Conservation (phyloP, 768 basidiomycete genomes). For the Terana coerulea region DNA sequence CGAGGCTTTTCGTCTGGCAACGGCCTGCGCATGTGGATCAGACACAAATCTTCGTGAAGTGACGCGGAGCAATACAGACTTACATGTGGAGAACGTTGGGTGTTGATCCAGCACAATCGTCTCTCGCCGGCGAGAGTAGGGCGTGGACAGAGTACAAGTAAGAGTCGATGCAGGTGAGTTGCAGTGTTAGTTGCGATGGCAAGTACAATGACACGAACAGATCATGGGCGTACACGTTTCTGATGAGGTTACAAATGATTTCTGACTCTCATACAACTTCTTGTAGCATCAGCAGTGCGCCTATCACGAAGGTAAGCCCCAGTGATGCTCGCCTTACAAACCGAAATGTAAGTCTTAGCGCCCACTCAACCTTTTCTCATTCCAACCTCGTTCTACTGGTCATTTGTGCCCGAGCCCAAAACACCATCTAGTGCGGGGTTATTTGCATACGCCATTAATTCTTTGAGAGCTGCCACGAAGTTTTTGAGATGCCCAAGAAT, state of each 20-base stretch:
- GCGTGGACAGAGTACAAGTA: too few species aligned
- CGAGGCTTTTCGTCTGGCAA: slow-evolving; percentile 87
- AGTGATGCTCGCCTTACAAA: too few species aligned
- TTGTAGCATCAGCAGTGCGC: too few species aligned
- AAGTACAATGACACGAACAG: not conserved
- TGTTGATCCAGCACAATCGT: not conserved
- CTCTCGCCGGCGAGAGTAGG: slow-evolving; percentile 19
- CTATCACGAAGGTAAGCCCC: too few species aligned
- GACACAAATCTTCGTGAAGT: not conserved
- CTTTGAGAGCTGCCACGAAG: too few species aligned
- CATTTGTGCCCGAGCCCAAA: too few species aligned
- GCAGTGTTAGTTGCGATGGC: slow-evolving; percentile 4
- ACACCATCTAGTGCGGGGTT: too few species aligned
- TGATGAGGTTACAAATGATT: not conserved
- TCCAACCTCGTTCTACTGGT: too few species aligned
- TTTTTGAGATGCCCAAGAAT: too few species aligned
- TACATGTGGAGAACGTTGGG: not conserved
- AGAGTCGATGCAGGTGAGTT: not conserved
- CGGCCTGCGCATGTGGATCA: slow-evolving; percentile 46
- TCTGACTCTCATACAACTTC: not conserved
- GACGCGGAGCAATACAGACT: not conserved
- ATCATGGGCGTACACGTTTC: not conserved
- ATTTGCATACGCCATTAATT: too few species aligned
- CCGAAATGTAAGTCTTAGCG: too few species aligned
- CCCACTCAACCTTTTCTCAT: too few species aligned